Evolutionary conservation across 2,329 filamentous ascomycete species (phyloP), one percentile per base, ranked within the genome.

Genomic region (Nigrospora oryzae): DNA sequence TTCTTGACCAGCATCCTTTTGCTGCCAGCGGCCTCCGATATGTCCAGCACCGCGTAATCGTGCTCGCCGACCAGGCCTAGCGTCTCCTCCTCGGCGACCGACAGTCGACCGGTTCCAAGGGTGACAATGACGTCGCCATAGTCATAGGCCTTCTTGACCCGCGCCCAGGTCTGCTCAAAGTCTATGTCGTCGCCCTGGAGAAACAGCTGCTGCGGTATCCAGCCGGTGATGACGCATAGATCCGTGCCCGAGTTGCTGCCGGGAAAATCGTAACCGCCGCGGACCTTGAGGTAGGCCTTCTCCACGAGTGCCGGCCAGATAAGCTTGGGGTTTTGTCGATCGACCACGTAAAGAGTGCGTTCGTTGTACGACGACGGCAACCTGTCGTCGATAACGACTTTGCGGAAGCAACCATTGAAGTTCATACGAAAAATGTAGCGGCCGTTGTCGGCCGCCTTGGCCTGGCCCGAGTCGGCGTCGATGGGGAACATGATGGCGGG

Each of bases 241-340:
- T 98, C 93, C 3, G 91, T 97, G 11, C 89, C 90, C 1, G 91
- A 97, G 62, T 97, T 97, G 58, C 93, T 97, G 8, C 93, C 93
- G 0, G 93, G 91, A 53, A 98, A 98, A 58, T 98, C 90, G 61
- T 98, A 98, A 32, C 93, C 93, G 28, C 93, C 93, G 45, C 91
- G 80, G 11, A 97, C 81, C 68, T 97, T 98, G 2, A 98, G 71
- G 55, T 98, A 98, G 0, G 93, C 93, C 60, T 98, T 98, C 61
- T 98, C 93, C 14, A 97, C 70, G 5, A 98, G 72, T 2, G 91
- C 89, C 6, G 93, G 93, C 89, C 91, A 97, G 13, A 97, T 67
- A 13, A 94, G 71, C n/a, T 69, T 73, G 4, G 86, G 84, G 51
- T 95, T 89, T 36, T 83, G 83, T 33, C 89, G 79, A 56, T 97